These are phyloP conservation scores for Candida glucosophila DNA, from an alignment of 1,139 yeast species.

Conservation along the genomic window DNA sequence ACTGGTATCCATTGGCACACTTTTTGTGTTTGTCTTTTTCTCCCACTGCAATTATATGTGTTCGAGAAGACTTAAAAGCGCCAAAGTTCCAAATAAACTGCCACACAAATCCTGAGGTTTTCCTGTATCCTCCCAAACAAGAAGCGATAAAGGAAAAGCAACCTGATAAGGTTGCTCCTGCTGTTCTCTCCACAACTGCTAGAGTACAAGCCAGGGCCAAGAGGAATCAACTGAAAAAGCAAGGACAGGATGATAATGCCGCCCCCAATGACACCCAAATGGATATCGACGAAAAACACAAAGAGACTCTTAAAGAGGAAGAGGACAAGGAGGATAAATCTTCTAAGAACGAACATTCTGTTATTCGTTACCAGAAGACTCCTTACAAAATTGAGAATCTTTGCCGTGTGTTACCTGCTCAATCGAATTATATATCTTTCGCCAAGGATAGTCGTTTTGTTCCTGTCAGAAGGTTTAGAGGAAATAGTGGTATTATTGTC, in stretches of 20 bases:
- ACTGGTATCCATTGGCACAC: constrained; percentile 97
- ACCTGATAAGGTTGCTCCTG: constrained; percentile 86
- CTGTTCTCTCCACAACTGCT: constrained; percentile 88
- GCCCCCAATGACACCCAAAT: constrained; percentile 14
- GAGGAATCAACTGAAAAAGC: constrained; percentile 55
- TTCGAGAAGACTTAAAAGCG: constrained; percentile 74
- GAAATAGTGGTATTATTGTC: constrained; percentile 75
- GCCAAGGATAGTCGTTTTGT: constrained; percentile 66
- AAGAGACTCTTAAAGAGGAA: constrained; percentile 15
- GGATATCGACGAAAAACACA: constrained; percentile 19
- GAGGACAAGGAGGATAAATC: constrained; percentile 9
- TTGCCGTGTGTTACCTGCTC: constrained; percentile 88
- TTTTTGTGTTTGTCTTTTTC: constrained; percentile 86
- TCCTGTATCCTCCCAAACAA: constrained; percentile 84
- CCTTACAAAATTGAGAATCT: constrained; percentile 69
- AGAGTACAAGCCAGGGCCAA: constrained; percentile 90
- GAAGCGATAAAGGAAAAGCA: constrained; percentile 77
- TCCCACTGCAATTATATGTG: constrained; percentile 87
- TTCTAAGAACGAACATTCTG: constrained; percentile 23
- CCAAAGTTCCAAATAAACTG: constrained; percentile 81
- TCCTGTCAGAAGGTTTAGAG: constrained; percentile 77
- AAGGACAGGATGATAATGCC: constrained; percentile 18
- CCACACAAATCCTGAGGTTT: constrained; percentile 69
- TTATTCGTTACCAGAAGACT: constrained; percentile 40
- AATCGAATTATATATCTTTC: constrained; percentile 75